Evolutionary conservation across 257 asterid species (phyloP).

Genomic region (Rhazya stricta): DNA sequence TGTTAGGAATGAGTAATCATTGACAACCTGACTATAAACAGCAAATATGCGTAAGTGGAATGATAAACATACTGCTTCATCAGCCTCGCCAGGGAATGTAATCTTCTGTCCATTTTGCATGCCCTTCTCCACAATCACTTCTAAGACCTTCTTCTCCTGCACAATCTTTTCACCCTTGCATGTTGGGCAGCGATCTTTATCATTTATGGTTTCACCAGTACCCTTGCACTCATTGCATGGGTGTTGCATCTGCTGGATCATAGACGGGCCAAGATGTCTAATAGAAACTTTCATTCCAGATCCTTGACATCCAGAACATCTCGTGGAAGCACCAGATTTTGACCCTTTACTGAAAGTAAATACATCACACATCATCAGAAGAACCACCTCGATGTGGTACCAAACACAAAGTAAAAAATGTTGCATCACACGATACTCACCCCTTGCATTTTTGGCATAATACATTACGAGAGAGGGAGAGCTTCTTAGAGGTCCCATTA

Average conservation of each 20-base stretch:
- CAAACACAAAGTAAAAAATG: not conserved
- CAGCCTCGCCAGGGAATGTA: conserved; percentile 94
- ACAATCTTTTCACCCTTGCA: conserved; percentile 89
- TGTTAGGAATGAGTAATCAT: not conserved
- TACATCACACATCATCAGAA: not conserved
- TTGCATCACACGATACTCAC: conserved; percentile 27
- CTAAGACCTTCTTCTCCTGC: conserved; percentile 87
- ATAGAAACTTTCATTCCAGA: conserved; percentile 88
- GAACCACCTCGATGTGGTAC: not conserved
- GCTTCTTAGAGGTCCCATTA: conserved; percentile 80
- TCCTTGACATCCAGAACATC: conserved; percentile 87
- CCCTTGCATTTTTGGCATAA: conserved; percentile 84
- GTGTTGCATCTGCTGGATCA: conserved; percentile 97
- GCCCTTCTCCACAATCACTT: conserved; percentile 90
- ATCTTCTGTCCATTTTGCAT: conserved; percentile 90
- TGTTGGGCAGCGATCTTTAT: conserved; percentile 72
- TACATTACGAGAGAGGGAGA: conserved; percentile 81
- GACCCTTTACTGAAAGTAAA: conserved; percentile 69
- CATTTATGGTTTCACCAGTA: conserved; percentile 78
- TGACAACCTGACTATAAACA: not conserved
- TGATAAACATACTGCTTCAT: conserved; percentile 64
- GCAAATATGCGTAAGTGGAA: not conserved
- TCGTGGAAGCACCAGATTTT: conserved; percentile 85
- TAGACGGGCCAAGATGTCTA: conserved; percentile 85
- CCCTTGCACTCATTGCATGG: conserved; percentile 91